Conservation (phyloP, 2,329 filamentous ascomycete genomes). For the Colletotrichum sp. region DNA sequence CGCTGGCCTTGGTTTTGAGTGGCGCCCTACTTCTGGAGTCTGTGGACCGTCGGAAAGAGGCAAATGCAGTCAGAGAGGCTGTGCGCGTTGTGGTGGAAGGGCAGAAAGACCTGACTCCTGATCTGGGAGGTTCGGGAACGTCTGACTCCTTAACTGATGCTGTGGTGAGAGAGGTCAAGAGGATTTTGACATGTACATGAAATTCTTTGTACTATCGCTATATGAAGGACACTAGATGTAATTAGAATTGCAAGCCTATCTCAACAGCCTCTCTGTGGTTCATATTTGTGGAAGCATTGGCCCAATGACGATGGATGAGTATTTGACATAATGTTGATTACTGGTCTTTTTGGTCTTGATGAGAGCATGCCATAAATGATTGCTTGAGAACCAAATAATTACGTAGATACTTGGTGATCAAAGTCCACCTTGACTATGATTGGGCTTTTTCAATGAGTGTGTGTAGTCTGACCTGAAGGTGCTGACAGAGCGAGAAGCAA, state of each 20-base stretch:
- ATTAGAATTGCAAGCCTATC: too few relatives aligned
- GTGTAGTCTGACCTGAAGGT: too few relatives aligned
- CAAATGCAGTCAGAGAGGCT: background rate
- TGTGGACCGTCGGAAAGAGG: slow-evolving; percentile 54
- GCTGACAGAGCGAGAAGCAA: background rate
- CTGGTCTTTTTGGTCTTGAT: too few relatives aligned
- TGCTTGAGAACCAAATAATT: too few relatives aligned
- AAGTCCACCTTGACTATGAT: too few relatives aligned
- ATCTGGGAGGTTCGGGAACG: background rate
- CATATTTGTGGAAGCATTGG: too few relatives aligned
- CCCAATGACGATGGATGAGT: too few relatives aligned
- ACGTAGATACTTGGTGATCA: too few relatives aligned
- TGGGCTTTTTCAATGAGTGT: too few relatives aligned
- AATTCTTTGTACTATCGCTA: background rate
- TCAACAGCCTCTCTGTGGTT: too few relatives aligned
- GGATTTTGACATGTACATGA: background rate
- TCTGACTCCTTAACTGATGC: background rate
- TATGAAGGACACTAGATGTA: background rate
- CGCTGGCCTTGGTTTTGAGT: slow-evolving; percentile 92
- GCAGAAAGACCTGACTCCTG: background rate
- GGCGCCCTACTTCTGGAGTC: slow-evolving; percentile 97
- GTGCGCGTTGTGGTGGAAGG: background rate
- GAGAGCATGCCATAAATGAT: too few relatives aligned
- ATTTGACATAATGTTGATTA: too few relatives aligned
- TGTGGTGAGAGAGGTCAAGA: background rate